Evolutionary conservation across 2,329 filamentous ascomycete genomes (phyloP).

Genomic region (Cadophora sp.): DNA sequence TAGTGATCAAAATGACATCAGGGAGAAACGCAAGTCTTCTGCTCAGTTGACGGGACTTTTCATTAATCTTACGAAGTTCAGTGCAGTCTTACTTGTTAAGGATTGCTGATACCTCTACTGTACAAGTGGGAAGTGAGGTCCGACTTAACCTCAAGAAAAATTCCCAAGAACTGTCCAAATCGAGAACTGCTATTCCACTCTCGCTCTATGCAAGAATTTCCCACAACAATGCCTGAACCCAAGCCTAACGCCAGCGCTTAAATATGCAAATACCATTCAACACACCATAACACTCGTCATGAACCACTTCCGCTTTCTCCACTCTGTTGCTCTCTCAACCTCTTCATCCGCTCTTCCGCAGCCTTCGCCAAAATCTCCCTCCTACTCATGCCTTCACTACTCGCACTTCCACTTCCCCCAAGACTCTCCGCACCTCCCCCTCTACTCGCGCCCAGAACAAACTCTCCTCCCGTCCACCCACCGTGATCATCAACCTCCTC

Average conservation of each 20-base stretch:
- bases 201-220: too few species aligned
- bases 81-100: too few species aligned
- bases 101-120: too few species aligned
- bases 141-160: too few species aligned
- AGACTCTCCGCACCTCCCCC: slow-evolving; percentile 50
- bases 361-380: slow-evolving; percentile 79
- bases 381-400: slow-evolving; percentile 60
- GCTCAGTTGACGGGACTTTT: too few species aligned
- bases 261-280: not conserved
- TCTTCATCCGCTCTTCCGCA: slow-evolving; percentile 63
- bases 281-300: not conserved
- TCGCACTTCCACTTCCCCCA: slow-evolving; percentile 32
- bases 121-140: too few species aligned
- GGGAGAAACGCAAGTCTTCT: too few species aligned
- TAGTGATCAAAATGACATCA: too few species aligned
- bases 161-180: too few species aligned
- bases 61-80: too few species aligned
- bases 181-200: too few species aligned
- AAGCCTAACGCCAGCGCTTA: slow-evolving; percentile 15
- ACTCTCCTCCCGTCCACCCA: slow-evolving; percentile 81
- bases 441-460: slow-evolving; percentile 68
- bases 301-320: slow-evolving; percentile 1
- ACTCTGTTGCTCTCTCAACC: slow-evolving; percentile 38
- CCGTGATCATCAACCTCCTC: slow-evolving; percentile 70
- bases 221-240: not conserved